Evolutionary conservation across 306 rosid species (phyloP).

Genomic region (Medicago lupulina): DNA sequence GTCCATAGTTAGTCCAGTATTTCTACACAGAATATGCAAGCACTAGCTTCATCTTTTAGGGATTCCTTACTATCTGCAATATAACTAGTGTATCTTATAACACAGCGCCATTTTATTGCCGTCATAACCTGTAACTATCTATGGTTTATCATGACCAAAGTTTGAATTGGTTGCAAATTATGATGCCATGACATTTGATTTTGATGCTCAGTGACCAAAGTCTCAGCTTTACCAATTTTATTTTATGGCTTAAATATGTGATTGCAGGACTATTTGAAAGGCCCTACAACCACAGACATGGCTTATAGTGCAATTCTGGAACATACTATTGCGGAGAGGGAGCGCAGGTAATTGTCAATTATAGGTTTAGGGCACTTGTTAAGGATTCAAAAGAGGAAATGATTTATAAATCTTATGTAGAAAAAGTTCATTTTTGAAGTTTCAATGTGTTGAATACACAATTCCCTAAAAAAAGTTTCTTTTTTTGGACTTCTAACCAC

Average conservation of each 20-base stretch:
- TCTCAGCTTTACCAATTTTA: conserved; percentile 37
- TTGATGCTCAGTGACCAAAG: conserved; percentile 29
- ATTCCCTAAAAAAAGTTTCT: too few relatives aligned
- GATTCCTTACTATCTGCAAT: conserved; percentile 14
- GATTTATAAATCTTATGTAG: too few relatives aligned
- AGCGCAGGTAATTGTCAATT: conserved; percentile 83
- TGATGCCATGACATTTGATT: conserved; percentile 35
- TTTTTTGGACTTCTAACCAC: too few relatives aligned
- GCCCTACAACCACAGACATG: conserved; percentile 83
- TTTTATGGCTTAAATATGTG: conserved; percentile 46
- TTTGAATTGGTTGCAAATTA: conserved; percentile 26
- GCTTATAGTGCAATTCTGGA: conserved; percentile 92
- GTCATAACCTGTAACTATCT: conserved; percentile 10
- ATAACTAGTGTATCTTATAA: conserved; percentile 23
- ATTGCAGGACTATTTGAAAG: conserved; percentile 90
- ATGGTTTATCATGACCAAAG: not conserved
- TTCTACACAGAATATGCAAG: conserved; percentile 24
- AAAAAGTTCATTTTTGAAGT: too few relatives aligned
- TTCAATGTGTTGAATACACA: too few relatives aligned
- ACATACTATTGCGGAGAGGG: conserved; percentile 99
- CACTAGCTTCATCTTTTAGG: conserved; percentile 28
- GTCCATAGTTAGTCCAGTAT: not conserved
- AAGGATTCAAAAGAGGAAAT: too few relatives aligned
- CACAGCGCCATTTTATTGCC: conserved; percentile 11
- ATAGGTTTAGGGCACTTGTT: too few relatives aligned